Evolutionary conservation across 768 basidiomycete genomes (phyloP), one percentile per base, ranked within the genome.

Genomic region (Tricholomella constricta): DNA sequence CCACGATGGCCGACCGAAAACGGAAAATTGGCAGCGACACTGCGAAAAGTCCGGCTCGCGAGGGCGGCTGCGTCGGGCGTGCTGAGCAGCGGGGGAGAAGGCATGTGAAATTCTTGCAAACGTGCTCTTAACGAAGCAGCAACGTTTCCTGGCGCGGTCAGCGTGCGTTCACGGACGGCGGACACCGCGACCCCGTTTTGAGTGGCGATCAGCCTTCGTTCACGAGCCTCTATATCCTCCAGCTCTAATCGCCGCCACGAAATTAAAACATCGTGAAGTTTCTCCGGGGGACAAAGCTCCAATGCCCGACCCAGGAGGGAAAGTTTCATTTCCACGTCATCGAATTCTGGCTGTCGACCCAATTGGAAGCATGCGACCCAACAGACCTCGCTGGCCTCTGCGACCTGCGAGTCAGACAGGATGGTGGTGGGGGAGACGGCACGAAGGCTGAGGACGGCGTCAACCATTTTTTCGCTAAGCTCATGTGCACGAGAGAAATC

Each of bases 311-410:
- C 92, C 17, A 98, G 69, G 1, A 96, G 76, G 1, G 70, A 72
- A 54, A 93, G 75, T 63, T 88, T 89, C 59, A 84, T 82, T 10
- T 79, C 69, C 6, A 82, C 68, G 54, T 94, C 87, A 1, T 77
- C 63, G 62, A 87, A 94, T 62, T 89, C 91, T 6, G 83, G 76
- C 59, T 94, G 89, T 53, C 87, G 82, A 14, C 92, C 95, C 2
- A 98, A 81, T 69, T 91, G 88, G 71, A 87, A 92, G 65, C 91
- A 93, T 2, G 88, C 84, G 23, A 89, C 84, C 95, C 95, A 98
- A 58, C 89, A 91, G 31, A 94, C 87, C 58, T 93, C 88, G 42
- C 79, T 79, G 1, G 88, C 88, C 54, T 89, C 85, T 52, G 72
- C 68, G 25, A 83, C 60, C 51, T 69, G 68, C 12, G 69, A 65